These are phyloP conservation scores for Dictyostelium brefeldianum DNA, from an alignment of 78 protist genomes.

Conservation along the genomic window DNA sequence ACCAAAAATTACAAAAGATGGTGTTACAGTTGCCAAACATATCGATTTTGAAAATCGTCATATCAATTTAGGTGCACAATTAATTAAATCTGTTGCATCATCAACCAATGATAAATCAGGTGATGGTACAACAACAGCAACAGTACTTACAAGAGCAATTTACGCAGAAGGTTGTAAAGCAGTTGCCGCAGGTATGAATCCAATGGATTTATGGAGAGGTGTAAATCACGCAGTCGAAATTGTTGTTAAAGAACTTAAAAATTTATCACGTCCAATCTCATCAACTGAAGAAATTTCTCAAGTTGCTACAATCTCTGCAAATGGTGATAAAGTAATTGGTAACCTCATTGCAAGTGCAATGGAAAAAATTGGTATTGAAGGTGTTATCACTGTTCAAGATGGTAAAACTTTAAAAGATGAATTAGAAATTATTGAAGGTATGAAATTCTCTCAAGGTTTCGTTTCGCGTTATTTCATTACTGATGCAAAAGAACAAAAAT, in stretches of 20 bases:
- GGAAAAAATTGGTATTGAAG: slow-evolving; percentile 99
- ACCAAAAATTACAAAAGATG: slow-evolving; percentile 99
- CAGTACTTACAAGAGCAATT: slow-evolving; percentile 98
- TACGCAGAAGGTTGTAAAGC: slow-evolving; percentile 97
- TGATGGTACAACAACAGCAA: slow-evolving; percentile 99
- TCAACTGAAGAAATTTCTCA: slow-evolving; percentile 96
- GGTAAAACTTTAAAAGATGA: slow-evolving; percentile 98
- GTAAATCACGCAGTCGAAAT: slow-evolving; percentile 94
- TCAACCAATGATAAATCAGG: slow-evolving; percentile 98
- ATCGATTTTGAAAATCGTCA: slow-evolving; percentile 95
- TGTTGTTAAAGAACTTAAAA: slow-evolving; percentile 90
- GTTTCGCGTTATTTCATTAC: slow-evolving; percentile 98
- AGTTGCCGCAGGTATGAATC: slow-evolving; percentile 99
- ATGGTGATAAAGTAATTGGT: slow-evolving; percentile 98
- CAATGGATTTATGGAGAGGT: slow-evolving; percentile 98
- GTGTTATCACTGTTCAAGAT: slow-evolving; percentile 99
- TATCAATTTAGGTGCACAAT: slow-evolving; percentile 98
- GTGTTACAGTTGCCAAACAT: slow-evolving; percentile 99
- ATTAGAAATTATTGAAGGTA: slow-evolving; percentile 98
- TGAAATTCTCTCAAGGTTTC: slow-evolving; percentile 99
- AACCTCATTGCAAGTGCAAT: slow-evolving; percentile 97
- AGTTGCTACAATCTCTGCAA: slow-evolving; percentile 99
- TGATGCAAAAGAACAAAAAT: slow-evolving; percentile 91
- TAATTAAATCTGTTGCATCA: slow-evolving; percentile 96
- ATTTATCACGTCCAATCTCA: slow-evolving; percentile 91